Base-by-base conservation (phyloP, 1,284 basidiomycete genomes). In the Apiotrichum brassicae region DNA sequence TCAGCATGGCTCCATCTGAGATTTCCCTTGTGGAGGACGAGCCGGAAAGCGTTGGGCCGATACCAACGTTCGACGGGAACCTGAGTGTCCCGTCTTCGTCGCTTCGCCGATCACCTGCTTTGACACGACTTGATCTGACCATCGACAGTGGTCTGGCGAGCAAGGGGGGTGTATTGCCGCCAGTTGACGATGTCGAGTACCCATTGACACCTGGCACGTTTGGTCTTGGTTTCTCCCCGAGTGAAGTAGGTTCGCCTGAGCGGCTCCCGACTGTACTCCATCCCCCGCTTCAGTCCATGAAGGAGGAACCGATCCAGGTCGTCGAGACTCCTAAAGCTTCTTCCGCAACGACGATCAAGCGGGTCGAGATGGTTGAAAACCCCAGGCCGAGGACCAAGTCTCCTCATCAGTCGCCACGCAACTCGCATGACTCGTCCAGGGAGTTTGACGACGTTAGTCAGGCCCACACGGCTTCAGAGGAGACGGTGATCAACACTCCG, bases 401-500 rank as follows among this genome's bases (percentile, higher is more conserved):
- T 7, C 26, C 13, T 26, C 16, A 16, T 4, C 9, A 7, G 25
- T 24, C 23, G n/a, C 14, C 13, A 18, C 25, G 24, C 6, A 28
- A 26, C 18, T 30, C 26, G 18, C 39, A 19, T 3, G 18, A 6
- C 12, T 41, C 39, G 2, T 24, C 19, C 6, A 38, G 16, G 22
- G 37, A 38, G 18, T 16, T 25, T 13, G 39, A 30, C 39, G 5
- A 16, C 7, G 4, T 16, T 2, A 41, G 18, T 14, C 26, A 41
- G 11, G 16, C 22, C 2, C 37, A 24, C 6, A 25, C 25, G 14
- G 35, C 33, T 1, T 53, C 51, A 1, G 53, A 55, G 22, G 54
- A 52, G 26, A 52, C 49, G 0, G 28, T 51, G 3, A 28, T 56
- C 16, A 36, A 37, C 40, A 56, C 54, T 6, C 54, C 54, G 0